phyloP scores from a whole-genome alignment of 1,139 yeast genomes.

The Meyerozyma elateridarum region DNA sequence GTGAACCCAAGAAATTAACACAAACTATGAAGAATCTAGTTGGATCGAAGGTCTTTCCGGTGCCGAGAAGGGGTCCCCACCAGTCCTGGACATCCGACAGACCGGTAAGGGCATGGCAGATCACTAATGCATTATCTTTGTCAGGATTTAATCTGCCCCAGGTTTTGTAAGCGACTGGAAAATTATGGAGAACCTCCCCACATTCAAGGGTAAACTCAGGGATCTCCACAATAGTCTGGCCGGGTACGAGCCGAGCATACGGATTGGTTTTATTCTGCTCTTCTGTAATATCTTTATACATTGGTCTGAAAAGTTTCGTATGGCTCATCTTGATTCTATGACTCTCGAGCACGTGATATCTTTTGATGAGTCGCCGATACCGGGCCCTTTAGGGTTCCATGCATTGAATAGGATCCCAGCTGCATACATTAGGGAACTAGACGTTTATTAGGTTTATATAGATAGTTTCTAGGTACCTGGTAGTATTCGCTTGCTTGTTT shows the following conservation, averaged over 20 bases:
- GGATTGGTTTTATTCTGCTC: constrained; percentile 54
- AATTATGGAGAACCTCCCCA: constrained; percentile 66
- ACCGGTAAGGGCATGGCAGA: constrained; percentile 94
- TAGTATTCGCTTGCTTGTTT: no score
- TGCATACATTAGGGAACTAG: no score
- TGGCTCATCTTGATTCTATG: no score
- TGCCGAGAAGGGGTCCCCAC: constrained; percentile 97
- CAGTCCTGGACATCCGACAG: constrained; percentile 93
- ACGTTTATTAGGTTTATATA: no score
- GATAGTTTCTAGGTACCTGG: no score
- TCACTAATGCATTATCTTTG: constrained; percentile 72
- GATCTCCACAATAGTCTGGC: constrained; percentile 76
- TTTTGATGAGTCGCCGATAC: no score
- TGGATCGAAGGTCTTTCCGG: constrained; percentile 86
- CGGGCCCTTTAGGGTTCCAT: no score
- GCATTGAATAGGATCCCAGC: no score
- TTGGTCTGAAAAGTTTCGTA: constrained; percentile 13
- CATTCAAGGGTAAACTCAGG: constrained; percentile 77
- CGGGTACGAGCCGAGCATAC: constrained; percentile 68
- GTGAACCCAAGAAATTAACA: constrained; percentile 87
- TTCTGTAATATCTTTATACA: constrained; percentile 37
- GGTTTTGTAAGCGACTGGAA: constrained; percentile 92
- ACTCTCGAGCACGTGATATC: no score
- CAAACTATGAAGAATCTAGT: constrained; percentile 80
- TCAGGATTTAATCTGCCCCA: constrained; percentile 79